These are phyloP conservation scores for Pyrenophora seminiperda DNA, from an alignment of 2,329 filamentous ascomycete genomes.

Conservation along the genomic window DNA sequence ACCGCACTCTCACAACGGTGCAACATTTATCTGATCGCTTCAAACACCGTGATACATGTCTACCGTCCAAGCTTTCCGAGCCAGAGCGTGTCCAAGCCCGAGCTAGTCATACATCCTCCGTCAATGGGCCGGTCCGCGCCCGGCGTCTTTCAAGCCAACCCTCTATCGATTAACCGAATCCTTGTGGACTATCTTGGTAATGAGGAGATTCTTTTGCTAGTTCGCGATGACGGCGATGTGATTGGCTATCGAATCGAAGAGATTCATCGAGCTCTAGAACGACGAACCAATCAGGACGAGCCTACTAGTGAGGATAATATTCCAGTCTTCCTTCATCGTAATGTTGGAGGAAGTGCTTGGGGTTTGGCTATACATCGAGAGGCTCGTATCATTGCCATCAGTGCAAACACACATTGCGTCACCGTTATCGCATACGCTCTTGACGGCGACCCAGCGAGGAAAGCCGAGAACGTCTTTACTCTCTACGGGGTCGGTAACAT, in stretches of 20 bases:
- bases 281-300: slow-evolving; percentile 6
- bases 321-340: slow-evolving; percentile 71
- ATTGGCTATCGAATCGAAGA: slow-evolving; percentile 47
- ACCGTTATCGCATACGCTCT: slow-evolving; percentile 66
- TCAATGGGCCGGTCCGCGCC: slow-evolving; percentile 32
- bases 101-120: slow-evolving; percentile 48
- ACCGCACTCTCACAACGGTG: slow-evolving; percentile 53
- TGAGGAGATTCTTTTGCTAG: slow-evolving; percentile 57
- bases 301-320: slow-evolving; percentile 50
- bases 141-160: slow-evolving; percentile 43
- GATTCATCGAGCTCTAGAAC: slow-evolving; percentile 33
- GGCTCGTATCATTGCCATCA: slow-evolving; percentile 84
- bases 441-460: slow-evolving; percentile 23
- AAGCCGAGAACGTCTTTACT: slow-evolving; percentile 30
- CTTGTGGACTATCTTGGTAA: slow-evolving; percentile 52
- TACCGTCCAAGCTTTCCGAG: slow-evolving; percentile 53
- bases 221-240: slow-evolving; percentile 63
- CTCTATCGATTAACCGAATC: slow-evolving; percentile 54
- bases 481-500: slow-evolving; percentile 54
- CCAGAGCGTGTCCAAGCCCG: slow-evolving; percentile 47
- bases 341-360: slow-evolving; percentile 83
- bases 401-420: slow-evolving; percentile 70
- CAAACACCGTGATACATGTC: slow-evolving; percentile 47
- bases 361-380: slow-evolving; percentile 80
- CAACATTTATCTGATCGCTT: slow-evolving; percentile 58